A percentile compares a stretch with the other conserved stretches of the same genome.
Conservation (phyloP, 169 alveolate species). For the Cryptosporidium baileyi region DNA sequence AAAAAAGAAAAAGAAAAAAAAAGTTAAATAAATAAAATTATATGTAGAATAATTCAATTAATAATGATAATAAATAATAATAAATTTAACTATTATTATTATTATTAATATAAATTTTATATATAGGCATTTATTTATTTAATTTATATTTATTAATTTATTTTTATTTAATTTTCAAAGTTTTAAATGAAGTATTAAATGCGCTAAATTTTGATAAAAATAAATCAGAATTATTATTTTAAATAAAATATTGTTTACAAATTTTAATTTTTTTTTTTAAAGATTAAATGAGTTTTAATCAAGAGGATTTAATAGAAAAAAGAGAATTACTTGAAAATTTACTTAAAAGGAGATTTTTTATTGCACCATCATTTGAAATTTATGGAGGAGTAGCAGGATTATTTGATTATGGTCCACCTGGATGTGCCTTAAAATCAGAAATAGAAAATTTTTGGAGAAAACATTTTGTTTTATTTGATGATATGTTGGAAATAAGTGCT, state of each 20-base stretch:
- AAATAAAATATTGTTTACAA: too few species aligned
- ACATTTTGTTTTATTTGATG: conserved; percentile 95
- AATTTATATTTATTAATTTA: too few species aligned
- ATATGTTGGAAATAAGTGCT: conserved; percentile 91
- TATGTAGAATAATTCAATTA: too few species aligned
- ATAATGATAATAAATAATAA: neutral
- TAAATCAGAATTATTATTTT: too few species aligned
- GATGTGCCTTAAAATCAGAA: conserved; percentile 93
- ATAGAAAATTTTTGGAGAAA: conserved; percentile 94
- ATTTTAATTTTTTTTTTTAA: too few species aligned
- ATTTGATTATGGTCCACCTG: conserved; percentile 96
- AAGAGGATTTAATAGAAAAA: neutral
- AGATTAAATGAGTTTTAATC: too few species aligned
- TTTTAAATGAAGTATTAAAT: too few species aligned
- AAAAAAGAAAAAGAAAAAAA: neutral
- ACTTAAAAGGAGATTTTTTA: conserved; percentile 90
- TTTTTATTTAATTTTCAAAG: too few species aligned
- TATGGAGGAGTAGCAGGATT: conserved; percentile 97
- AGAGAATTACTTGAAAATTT: conserved; percentile 83
- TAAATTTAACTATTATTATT: neutral
- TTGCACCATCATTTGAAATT: conserved; percentile 91
- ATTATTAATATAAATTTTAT: too few species aligned
- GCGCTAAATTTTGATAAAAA: too few species aligned
- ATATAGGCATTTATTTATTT: too few species aligned
- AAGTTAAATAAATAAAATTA: too few species aligned